A percentile compares a stretch with the other conserved stretches of the same genome.
phyloP scores from a whole-genome alignment of 2,329 filamentous ascomycete species.

The Cadophora malorum region DNA sequence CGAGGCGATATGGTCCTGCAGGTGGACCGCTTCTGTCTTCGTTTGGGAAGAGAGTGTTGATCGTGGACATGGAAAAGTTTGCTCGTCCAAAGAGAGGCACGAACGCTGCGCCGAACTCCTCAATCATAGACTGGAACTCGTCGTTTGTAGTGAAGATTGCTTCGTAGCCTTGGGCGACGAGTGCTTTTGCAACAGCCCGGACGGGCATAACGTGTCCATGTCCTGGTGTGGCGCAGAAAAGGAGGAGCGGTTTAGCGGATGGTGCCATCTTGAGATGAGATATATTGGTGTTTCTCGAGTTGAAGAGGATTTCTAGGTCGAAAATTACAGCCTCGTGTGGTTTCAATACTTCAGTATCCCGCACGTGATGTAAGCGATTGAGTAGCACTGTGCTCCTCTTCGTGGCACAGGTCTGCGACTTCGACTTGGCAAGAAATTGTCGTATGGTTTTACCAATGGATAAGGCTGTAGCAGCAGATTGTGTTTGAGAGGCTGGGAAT shows the following conservation, averaged over 20 bases:
- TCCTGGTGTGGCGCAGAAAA: conserved; percentile 23
- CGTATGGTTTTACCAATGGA: not conserved
- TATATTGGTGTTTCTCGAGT: not conserved
- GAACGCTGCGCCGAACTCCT: conserved; percentile 49
- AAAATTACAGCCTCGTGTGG: not conserved
- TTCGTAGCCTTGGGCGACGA: conserved; percentile 49
- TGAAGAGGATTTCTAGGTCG: not conserved
- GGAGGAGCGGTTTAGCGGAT: conserved; percentile 18
- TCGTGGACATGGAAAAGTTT: conserved; percentile 29
- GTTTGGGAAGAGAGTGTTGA: conserved; percentile 23
- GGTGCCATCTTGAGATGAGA: not conserved
- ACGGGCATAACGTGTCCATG: conserved; percentile 33
- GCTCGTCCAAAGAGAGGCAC: conserved; percentile 40
- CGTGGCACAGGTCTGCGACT: not conserved
- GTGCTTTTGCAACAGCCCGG: conserved; percentile 28
- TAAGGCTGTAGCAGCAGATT: not conserved
- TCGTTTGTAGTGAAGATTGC: conserved; percentile 51
- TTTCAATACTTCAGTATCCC: no score
- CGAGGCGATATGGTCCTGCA: conserved; percentile 1
- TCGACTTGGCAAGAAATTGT: not conserved
- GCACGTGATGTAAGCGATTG: conserved; percentile 7
- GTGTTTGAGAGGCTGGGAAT: not conserved
- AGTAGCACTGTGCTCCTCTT: not conserved
- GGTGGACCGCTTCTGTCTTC: conserved; percentile 23
- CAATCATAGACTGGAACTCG: conserved; percentile 46